A percentile compares a stretch with the other conserved stretches of the same genome.
Evolutionary conservation across 345 rosid genomes (phyloP).

Genomic region (Litchi chinensis): DNA sequence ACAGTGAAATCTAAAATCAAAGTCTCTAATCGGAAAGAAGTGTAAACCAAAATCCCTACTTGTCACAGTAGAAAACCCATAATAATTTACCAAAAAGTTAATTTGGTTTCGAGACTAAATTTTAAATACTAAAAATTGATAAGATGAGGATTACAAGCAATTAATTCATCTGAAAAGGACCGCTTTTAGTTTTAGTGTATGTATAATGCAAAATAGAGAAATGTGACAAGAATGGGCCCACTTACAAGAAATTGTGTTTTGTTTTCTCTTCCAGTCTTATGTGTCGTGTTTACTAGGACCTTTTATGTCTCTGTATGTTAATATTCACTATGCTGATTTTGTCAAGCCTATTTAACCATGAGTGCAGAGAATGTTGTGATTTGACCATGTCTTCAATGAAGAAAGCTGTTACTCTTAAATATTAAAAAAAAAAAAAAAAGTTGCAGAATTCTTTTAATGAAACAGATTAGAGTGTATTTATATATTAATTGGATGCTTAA

Average conservation of each 20-base stretch:
- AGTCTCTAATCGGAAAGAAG: background rate
- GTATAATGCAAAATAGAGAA: too few species aligned
- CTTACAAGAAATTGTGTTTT: background rate
- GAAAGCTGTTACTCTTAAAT: background rate
- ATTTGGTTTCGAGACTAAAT: too few species aligned
- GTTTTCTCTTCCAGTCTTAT: background rate
- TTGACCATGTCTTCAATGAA: background rate
- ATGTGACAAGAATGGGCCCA: too few species aligned
- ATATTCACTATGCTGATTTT: background rate
- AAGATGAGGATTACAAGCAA: too few species aligned
- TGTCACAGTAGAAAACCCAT: too few species aligned
- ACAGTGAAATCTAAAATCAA: background rate
- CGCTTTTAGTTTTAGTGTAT: too few species aligned
- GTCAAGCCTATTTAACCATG: background rate
- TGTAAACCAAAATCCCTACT: background rate
- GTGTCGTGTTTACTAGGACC: too few species aligned
- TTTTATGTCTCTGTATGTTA: too few species aligned
- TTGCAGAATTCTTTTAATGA: background rate
- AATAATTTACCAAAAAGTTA: too few species aligned
- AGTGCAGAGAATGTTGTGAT: background rate
- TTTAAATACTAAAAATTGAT: too few species aligned
- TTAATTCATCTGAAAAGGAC: too few species aligned
- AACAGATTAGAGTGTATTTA: slow-evolving; percentile 4
- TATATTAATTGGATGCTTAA: background rate
- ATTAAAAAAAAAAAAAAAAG: background rate